A percentile compares a stretch with the other conserved stretches of the same genome.
phyloP scores from a whole-genome alignment of 225 moss, liverwort and hornwort species.

The Physcomitrellopsis africana region DNA sequence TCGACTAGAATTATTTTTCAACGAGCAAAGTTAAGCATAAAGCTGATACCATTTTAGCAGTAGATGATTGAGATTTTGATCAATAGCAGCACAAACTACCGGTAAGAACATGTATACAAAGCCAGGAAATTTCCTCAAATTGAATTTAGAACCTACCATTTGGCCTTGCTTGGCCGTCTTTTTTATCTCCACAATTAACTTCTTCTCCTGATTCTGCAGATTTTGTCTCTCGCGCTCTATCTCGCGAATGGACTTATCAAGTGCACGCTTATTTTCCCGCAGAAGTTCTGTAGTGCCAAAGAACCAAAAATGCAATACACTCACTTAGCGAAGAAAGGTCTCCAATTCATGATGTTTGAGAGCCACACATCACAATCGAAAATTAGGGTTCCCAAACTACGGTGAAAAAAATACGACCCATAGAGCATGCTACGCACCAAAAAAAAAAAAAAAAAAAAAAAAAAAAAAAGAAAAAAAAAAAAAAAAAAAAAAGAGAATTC shows the following conservation, averaged over 20 bases:
- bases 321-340: neutral
- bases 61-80: slow-evolving; percentile 9
- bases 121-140: neutral
- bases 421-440: too few relatives aligned
- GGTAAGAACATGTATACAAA: slow-evolving; percentile 6
- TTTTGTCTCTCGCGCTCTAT: slow-evolving; percentile 92
- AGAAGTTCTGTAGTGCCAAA: slow-evolving; percentile 66
- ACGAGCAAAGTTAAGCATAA: neutral
- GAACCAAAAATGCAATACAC: neutral
- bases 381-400: neutral
- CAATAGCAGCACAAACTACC: neutral
- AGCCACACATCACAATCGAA: slow-evolving; percentile 2
- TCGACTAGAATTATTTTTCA: slow-evolving; percentile 1
- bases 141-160: slow-evolving; percentile 63
- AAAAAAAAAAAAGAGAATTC: neutral
- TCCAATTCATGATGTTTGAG: neutral
- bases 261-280: slow-evolving; percentile 94
- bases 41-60: neutral
- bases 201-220: slow-evolving; percentile 95
- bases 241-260: slow-evolving; percentile 94
- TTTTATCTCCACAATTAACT: slow-evolving; percentile 91
- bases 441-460: neutral
- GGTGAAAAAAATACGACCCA: neutral
- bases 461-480: neutral
- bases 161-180: slow-evolving; percentile 99